Base-by-base conservation (phyloP, 2,329 filamentous ascomycete genomes). In the Cryphonectria nitschkei region DNA sequence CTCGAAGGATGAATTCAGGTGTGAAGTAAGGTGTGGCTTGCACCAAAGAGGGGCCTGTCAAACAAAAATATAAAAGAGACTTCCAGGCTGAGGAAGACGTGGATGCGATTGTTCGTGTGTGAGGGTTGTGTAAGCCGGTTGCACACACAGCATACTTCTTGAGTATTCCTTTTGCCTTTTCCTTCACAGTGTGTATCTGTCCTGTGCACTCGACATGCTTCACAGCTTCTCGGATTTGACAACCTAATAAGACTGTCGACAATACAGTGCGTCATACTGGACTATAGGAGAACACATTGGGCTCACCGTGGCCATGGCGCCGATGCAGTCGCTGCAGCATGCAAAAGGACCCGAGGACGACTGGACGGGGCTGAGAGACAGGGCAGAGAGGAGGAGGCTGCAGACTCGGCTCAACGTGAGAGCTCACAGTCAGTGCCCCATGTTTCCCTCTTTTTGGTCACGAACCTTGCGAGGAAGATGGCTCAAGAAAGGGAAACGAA, bases 361-460 rank as follows among this genome's bases (percentile, higher is more conserved):
- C 72, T 81, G 79, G 80, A 78, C 79, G 32, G 79, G 80, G 2
- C 56, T 80, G 32, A 72, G 73, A 2, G 75, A 79, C 70, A 70
- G 75, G 52, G 75, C 75, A 13, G 76, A 79, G 70, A 75, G 80
- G 62, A 78, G 78, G 70, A 79, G 76, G 70, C 74, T 75, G 69
- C 79, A 81, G 71, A 81, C 78, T 43, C 76, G 79, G 56, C 73
- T 82, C n/a, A 77, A 80, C 71, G 78, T 80, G 50, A 75, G 80
- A 70, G 78, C 79, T 2, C 77, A 79, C 74, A 76, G 80, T 80
- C 77, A 65, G 78, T 74, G 41, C 13, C 29, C 29, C 39, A 50
- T 50, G 19, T 22, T 22, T 56, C 6, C 34, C 34, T 34, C 6
- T 34, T 34, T 34, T 34, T 34, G 34, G 34, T 34, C 34, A 34